Conservation (phyloP, 495 filamentous ascomycete genomes). For the Extremus antarcticus region DNA sequence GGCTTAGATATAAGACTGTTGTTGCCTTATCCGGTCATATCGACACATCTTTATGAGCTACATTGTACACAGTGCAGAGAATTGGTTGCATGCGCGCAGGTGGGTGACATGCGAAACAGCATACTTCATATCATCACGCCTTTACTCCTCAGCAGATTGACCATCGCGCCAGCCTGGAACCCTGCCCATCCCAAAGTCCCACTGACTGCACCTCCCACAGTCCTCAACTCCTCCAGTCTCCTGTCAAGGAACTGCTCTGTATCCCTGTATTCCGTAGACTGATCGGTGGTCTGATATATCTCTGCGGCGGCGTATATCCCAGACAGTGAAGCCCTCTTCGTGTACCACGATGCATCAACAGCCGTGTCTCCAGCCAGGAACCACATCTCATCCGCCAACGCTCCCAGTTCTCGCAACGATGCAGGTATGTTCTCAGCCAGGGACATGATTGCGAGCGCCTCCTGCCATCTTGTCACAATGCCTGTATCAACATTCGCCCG, state of each 20-base stretch:
- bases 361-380: conserved; percentile 69
- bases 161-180: conserved; percentile 54
- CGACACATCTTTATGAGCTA: too few relatives aligned
- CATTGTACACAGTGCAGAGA: too few relatives aligned
- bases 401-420: conserved; percentile 68
- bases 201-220: conserved; percentile 46
- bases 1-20: too few relatives aligned
- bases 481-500: conserved; percentile 49
- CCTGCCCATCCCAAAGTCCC: conserved; percentile 61
- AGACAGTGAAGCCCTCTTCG: conserved; percentile 66
- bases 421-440: conserved; percentile 61
- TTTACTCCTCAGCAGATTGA: conserved; percentile 33
- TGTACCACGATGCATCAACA: conserved; percentile 84
- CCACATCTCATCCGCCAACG: conserved; percentile 78
- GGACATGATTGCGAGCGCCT: conserved; percentile 87
- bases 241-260: conserved; percentile 72
- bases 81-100: too few relatives aligned
- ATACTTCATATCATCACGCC: conserved; percentile 29
- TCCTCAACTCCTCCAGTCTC: conserved; percentile 57
- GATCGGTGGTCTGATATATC: conserved; percentile 86
- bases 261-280: conserved; percentile 50
- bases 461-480: conserved; percentile 68
- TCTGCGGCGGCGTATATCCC: conserved; percentile 71
- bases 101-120: too few relatives aligned
- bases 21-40: too few relatives aligned